A percentile compares a stretch with the other conserved stretches of the same genome.
phyloP scores from a whole-genome alignment of 495 filamentous ascomycete genomes.

The Aspergillus saccharolyticus region DNA sequence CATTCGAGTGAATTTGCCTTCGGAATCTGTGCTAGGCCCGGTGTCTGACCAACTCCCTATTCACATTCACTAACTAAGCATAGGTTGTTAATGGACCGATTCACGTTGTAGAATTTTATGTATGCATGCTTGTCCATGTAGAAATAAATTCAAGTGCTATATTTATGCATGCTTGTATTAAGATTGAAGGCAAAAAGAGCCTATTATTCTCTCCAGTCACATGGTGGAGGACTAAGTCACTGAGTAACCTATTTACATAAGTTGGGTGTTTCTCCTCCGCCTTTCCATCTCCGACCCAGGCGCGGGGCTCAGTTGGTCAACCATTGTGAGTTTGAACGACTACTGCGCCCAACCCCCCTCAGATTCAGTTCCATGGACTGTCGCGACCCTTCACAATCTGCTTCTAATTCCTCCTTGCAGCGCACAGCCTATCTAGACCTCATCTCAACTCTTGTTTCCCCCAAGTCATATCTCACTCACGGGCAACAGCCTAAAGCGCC shows the following conservation, averaged over 20 bases:
- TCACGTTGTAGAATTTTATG: too few relatives aligned
- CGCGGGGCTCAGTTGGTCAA: constrained; percentile 14
- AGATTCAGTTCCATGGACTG: constrained; percentile 17
- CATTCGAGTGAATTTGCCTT: constrained; percentile 36
- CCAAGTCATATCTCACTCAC: constrained; percentile 34
- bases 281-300: neutral
- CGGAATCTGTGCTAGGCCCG: constrained; percentile 33
- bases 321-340: neutral
- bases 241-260: too few relatives aligned
- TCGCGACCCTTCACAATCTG: constrained; percentile 13
- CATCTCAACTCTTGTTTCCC: constrained; percentile 34
- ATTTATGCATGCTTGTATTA: too few relatives aligned
- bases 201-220: too few relatives aligned
- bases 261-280: neutral
- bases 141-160: too few relatives aligned
- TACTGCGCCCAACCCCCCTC: neutral
- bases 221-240: too few relatives aligned
- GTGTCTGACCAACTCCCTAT: constrained; percentile 30
- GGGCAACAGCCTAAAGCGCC: constrained; percentile 16
- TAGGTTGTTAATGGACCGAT: too few relatives aligned
- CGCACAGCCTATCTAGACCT: constrained; percentile 25
- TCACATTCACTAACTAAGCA: constrained; percentile 12
- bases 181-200: too few relatives aligned
- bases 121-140: too few relatives aligned
- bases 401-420: constrained; percentile 8